phyloP scores from a whole-genome alignment of 495 filamentous ascomycete species.

The Hyaloscypha hepaticicola region DNA sequence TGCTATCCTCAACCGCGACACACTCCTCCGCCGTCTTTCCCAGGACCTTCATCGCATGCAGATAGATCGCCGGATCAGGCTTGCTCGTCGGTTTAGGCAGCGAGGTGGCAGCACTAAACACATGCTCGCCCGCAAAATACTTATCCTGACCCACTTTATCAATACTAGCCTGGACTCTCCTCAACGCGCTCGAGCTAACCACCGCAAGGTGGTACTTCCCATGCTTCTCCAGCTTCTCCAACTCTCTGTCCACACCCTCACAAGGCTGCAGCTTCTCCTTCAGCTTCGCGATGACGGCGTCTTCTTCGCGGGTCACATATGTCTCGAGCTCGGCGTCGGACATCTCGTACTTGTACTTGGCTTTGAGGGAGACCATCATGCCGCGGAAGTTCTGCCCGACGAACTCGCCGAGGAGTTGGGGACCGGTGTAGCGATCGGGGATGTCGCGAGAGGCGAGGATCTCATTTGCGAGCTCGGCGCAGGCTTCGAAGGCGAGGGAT shows the following conservation, averaged over 20 bases:
- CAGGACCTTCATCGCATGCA: constrained; percentile 73
- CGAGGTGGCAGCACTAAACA: constrained; percentile 83
- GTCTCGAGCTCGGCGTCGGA: constrained; percentile 63
- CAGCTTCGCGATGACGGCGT: constrained; percentile 81
- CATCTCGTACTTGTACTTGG: constrained; percentile 74
- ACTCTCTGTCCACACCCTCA: constrained; percentile 65
- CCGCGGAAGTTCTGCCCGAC: constrained; percentile 97
- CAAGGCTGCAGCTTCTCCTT: constrained; percentile 62
- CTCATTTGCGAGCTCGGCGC: constrained; percentile 89
- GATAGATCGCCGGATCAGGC: constrained; percentile 91
- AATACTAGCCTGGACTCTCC: constrained; percentile 75
- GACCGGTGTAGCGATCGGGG: constrained; percentile 73
- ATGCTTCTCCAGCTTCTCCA: constrained; percentile 60
- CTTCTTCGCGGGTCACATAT: constrained; percentile 80
- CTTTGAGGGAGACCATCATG: constrained; percentile 75
- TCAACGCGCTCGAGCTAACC: constrained; percentile 75
- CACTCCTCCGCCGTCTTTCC: constrained; percentile 73
- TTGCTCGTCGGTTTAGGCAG: constrained; percentile 80
- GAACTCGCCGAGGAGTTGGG: constrained; percentile 79
- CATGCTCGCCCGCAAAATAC: constrained; percentile 70
- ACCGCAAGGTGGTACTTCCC: constrained; percentile 77
- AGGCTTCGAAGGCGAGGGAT: constrained; percentile 89
- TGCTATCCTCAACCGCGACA: constrained; percentile 87
- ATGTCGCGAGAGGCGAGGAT: constrained; percentile 69
- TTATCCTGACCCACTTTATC: constrained; percentile 78